Base-by-base conservation (phyloP, 108 stramenopile genomes). In the Skeletonema grethae region DNA sequence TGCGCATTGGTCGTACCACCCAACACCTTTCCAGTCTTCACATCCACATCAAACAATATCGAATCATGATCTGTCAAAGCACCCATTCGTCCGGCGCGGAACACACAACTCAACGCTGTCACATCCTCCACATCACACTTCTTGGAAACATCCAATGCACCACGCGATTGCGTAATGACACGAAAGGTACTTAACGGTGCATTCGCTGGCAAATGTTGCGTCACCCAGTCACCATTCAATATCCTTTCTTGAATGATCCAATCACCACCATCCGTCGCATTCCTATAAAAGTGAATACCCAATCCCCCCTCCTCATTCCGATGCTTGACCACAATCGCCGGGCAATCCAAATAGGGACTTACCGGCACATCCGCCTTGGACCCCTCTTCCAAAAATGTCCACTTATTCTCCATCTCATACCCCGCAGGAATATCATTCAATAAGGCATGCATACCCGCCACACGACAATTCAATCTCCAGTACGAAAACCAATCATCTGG, bases 171-270 rank as follows among this genome's bases (percentile, higher is more conserved):
- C 16, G 98, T 99, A 73, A 99, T 97, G 57, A 99, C 96, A 7
- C 99, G 89, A 80, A 99, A 97, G 25, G 99, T 99, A 32, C 93
- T 96, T 56, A 99, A 84, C n/a, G 99, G 99, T 11, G 99, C 98
- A 69, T 93, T 85, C 9, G 62, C 45, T 1, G 99, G 99, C 7
- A 99, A 85, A 29, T 97, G 79, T 3, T 72, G 73, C 3, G 62
- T 63, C 5, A 94, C 93, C 93, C 93, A 94, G 8, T 85, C 89
- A 16, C 85, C 82, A 59, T 94, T 94, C 10, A 73, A 24, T 39
- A 92, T 92, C 8, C 85, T 70, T 65, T 98, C 96, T 69, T 99
- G 99, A 56, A 98, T 95, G 50, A 99, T 99, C 98, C 98, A 99
- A 79, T 97, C 96, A 7, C 98, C 98, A 12, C 97, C 98, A 9